Percentiles rank a stretch among this genome's conserved stretches.
Conservation (phyloP, 805 yeast species). For the Schizosaccharomyces japonicus region DNA sequence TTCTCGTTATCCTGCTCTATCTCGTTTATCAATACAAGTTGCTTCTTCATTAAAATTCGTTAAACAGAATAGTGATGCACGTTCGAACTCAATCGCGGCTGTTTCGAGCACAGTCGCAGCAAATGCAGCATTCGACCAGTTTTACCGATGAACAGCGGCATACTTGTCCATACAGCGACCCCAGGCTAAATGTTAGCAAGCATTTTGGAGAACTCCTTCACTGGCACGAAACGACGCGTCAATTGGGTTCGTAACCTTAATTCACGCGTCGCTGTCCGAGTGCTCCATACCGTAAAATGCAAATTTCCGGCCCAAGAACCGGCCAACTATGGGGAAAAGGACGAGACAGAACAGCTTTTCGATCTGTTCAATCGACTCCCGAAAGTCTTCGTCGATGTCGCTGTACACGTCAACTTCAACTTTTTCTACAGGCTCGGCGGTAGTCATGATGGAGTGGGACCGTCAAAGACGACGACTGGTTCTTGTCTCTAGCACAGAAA, state of each 20-base stretch:
- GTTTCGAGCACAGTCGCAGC: not conserved
- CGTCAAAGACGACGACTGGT: too few species aligned
- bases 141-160: not conserved
- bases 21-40: not conserved
- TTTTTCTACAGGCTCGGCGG: not conserved
- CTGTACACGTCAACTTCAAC: not conserved
- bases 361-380: not conserved
- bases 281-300: constrained; percentile 2
- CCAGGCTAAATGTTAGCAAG: not conserved
- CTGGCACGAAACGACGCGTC: too few species aligned
- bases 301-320: constrained; percentile 2
- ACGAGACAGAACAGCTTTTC: not conserved
- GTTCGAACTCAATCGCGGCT: not conserved
- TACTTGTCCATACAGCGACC: not conserved
- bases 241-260: too few species aligned
- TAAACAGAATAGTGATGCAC: not conserved
- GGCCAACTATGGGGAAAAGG: not conserved
- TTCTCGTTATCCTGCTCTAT: too few species aligned
- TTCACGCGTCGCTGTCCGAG: too few species aligned
- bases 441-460: too few species aligned
- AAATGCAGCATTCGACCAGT: not conserved
- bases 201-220: not conserved
- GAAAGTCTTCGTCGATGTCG: not conserved
- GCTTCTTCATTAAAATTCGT: not conserved
- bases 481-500: too few species aligned